Evolutionary conservation across 768 basidiomycete genomes (phyloP).

Genomic region (Gautieria morchelliformis): DNA sequence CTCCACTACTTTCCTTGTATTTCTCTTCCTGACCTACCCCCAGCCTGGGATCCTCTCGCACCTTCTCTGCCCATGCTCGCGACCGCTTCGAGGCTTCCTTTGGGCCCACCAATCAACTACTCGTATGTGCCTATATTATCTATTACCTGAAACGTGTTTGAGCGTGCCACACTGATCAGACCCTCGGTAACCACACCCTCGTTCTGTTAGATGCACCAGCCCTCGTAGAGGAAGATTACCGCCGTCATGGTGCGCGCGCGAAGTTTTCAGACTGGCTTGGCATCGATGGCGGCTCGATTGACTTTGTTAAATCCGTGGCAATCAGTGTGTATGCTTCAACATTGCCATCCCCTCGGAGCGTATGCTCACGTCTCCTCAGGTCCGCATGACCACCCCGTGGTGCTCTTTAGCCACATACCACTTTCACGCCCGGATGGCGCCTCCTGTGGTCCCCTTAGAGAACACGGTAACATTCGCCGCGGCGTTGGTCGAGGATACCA

Average conservation of each 20-base stretch:
- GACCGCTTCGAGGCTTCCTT: conserved; percentile 67
- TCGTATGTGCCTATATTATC: conserved; percentile 23
- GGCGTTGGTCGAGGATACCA: conserved; percentile 77
- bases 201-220: conserved; percentile 66
- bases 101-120: conserved; percentile 56
- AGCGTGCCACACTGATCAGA: neutral
- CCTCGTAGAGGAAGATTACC: conserved; percentile 63
- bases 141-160: neutral
- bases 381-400: conserved; percentile 34
- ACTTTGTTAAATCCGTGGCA: conserved; percentile 39
- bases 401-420: conserved; percentile 87
- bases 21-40: conserved; percentile 4
- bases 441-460: conserved; percentile 69
- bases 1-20: neutral
- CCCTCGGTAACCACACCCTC: conserved; percentile 62
- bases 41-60: conserved; percentile 38
- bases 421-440: conserved; percentile 60
- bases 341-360: conserved; percentile 5
- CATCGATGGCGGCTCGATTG: conserved; percentile 39
- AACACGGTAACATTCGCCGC: conserved; percentile 61
- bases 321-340: conserved; percentile 30
- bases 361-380: conserved; percentile 22
- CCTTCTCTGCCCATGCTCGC: conserved; percentile 37
- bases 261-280: conserved; percentile 42
- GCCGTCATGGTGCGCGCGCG: conserved; percentile 33